Percentiles rank a stretch among this genome's conserved stretches.
phyloP scores from a whole-genome alignment of 257 asterid species.

The Striga asiatica region DNA sequence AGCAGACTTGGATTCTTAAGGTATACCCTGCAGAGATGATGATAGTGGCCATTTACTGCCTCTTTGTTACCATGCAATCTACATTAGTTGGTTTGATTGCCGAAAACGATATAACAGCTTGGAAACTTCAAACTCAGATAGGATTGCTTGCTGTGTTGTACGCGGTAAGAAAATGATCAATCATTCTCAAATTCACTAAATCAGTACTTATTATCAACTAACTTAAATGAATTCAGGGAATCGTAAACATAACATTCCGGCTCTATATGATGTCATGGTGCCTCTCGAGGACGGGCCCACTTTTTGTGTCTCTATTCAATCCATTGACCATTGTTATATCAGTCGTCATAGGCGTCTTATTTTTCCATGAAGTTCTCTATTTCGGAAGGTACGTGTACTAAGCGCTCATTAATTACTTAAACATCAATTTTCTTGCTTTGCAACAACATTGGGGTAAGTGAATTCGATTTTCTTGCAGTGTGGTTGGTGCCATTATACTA shows the following conservation, averaged over 20 bases:
- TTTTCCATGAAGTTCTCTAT: conserved; percentile 34
- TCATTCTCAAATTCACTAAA: background rate
- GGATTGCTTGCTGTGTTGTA: conserved; percentile 32
- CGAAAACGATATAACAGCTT: conserved; percentile 29
- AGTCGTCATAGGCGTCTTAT: conserved; percentile 27
- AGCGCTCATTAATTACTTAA: background rate
- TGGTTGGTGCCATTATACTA: conserved; percentile 33
- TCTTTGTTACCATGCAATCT: conserved; percentile 38
- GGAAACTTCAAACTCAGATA: conserved; percentile 33
- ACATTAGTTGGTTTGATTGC: conserved; percentile 26
- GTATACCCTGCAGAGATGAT: conserved; percentile 41
- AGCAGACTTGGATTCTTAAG: conserved; percentile 35
- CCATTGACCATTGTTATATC: conserved; percentile 42
- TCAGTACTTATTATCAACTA: background rate
- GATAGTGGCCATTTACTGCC: conserved; percentile 32
- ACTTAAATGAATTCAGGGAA: conserved; percentile 21
- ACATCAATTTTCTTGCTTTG: too few species aligned
- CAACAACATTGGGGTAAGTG: background rate
- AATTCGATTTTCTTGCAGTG: conserved; percentile 22
- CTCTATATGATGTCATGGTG: conserved; percentile 49
- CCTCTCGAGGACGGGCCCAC: conserved; percentile 48
- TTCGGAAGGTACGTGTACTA: conserved; percentile 46
- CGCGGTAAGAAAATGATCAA: conserved; percentile 20
- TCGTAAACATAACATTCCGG: conserved; percentile 33
- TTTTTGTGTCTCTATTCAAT: conserved; percentile 43